A percentile compares a stretch with the other conserved stretches of the same genome.
Evolutionary conservation across 2,329 filamentous ascomycete genomes (phyloP).

Genomic region (Colletotrichum tropicicola): DNA sequence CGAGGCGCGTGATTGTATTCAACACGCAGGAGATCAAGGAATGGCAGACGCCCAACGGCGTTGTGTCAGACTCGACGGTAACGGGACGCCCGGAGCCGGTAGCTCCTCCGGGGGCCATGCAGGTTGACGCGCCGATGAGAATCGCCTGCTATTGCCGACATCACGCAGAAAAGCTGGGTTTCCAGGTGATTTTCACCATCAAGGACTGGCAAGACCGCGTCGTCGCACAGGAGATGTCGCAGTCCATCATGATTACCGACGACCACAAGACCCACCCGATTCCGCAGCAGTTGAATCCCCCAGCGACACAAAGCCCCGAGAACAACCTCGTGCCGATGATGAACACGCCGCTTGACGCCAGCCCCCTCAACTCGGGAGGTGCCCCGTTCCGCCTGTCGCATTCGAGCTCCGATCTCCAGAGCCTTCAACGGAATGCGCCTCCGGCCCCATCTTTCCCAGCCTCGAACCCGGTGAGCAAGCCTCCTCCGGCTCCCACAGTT

Average conservation of each 20-base stretch:
- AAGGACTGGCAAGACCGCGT: conserved; percentile 82
- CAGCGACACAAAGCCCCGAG: conserved; percentile 27
- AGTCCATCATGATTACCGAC: conserved; percentile 95
- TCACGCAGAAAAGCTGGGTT: conserved; percentile 92
- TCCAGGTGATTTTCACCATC: conserved; percentile 92
- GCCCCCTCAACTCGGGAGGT: conserved; percentile 43
- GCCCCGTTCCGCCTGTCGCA: conserved; percentile 64
- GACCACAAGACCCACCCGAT: conserved; percentile 88
- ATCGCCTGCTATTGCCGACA: conserved; percentile 98
- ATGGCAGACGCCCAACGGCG: conserved; percentile 67
- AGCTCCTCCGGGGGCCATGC: conserved; percentile 66
- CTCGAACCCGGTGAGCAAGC: conserved; percentile 39
- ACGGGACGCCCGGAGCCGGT: conserved; percentile 55
- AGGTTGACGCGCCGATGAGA: conserved; percentile 89
- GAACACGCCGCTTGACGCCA: conserved; percentile 37
- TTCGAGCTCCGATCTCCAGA: conserved; percentile 71
- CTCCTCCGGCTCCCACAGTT: conserved; percentile 12
- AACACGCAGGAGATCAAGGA: conserved; percentile 90
- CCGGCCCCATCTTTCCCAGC: conserved; percentile 36
- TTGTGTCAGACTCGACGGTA: conserved; percentile 48
- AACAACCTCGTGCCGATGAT: conserved; percentile 25
- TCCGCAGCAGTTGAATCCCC: conserved; percentile 39
- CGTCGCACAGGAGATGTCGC: conserved; percentile 84
- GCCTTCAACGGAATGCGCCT: conserved; percentile 61
- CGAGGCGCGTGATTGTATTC: conserved; percentile 86